A percentile compares a stretch with the other conserved stretches of the same genome.
Conservation (phyloP, 1,139 yeast species). For the Magnusiomyces magnusii region DNA sequence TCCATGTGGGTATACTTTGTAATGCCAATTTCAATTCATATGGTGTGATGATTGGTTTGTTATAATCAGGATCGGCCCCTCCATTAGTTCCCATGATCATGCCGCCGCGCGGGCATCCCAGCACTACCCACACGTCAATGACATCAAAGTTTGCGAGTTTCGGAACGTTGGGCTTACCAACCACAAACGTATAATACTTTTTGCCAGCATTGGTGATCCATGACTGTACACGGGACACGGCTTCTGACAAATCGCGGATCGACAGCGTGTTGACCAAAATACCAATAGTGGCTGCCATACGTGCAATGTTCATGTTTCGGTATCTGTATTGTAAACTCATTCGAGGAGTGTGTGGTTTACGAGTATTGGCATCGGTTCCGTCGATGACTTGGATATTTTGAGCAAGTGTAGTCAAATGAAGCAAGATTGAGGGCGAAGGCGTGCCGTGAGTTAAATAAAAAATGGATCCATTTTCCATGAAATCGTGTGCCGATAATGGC, state of each 20-base stretch:
- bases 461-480: conserved; percentile 24
- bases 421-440: conserved; percentile 72
- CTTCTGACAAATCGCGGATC: conserved; percentile 54
- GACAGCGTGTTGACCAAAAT: conserved; percentile 85
- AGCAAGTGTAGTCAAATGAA: conserved; percentile 68
- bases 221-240: conserved; percentile 52
- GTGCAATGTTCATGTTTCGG: conserved; percentile 75
- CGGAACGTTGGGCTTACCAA: conserved; percentile 98
- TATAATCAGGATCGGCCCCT: conserved; percentile 57
- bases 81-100: conserved; percentile 43
- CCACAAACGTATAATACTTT: conserved; percentile 89
- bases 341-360: conserved; percentile 48
- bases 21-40: conserved; percentile 81
- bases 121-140: conserved; percentile 85
- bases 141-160: conserved; percentile 91
- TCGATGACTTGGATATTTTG: conserved; percentile 38
- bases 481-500: conserved; percentile 10
- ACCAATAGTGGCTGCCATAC: conserved; percentile 89
- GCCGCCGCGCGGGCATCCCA: conserved; percentile 95
- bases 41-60: conserved; percentile 89
- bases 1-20: conserved; percentile 69
- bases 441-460: conserved; percentile 52
- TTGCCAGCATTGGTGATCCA: conserved; percentile 71
- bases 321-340: conserved; percentile 80
- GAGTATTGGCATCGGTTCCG: conserved; percentile 19